Base-by-base conservation (phyloP, 768 basidiomycete genomes). In the Termitomyces heimii region DNA sequence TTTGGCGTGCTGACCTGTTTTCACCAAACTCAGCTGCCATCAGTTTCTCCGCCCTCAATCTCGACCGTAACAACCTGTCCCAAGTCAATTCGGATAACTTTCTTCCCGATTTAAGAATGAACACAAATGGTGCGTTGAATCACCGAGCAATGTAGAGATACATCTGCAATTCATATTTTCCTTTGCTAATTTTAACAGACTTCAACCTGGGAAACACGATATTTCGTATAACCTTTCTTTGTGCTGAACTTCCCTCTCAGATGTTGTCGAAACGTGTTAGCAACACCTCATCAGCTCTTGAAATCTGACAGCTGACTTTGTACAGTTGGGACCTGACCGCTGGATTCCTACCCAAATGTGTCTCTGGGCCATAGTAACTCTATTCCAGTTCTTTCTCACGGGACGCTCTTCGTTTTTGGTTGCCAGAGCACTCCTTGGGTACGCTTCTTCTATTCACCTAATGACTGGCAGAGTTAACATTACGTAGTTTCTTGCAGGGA, bases 321-420 rank as follows among this genome's bases (percentile, higher is more conserved):
- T 16, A 20, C 49, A 82, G 79, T 60, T 83, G 39, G 84, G 85
- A 3, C 83, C 84, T 3, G 84, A 86, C 66, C 76, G 80, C 26
- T 85, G 82, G 83, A 83, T 84, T 66, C 82, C 83, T 5, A 77
- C 73, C 1, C 82, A 84, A 65, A 81, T 84, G 71, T 79, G 77
- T 52, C 58, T 76, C 18, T 83, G 81, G 82, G 77, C 79, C 18
- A 65, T 82, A 44, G 74, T 84, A 5, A 77, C 82, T 6, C 62
- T 75, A 24, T 67, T 65, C 28, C 85, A 85, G 63, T 85, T 82
- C 62, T 84, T 77, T 76, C 70, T 85, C 18, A 75, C 71, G 0
- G 83, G 82, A n/a, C 70, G 77, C 37, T 62, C 78, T 0, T 71
- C 76, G 1, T 85, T 85, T 66, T 69, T 85, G 16, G 53, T 73